Evolutionary conservation across 352 stramenopile genomes (phyloP), one percentile per base, ranked within the genome.

Genomic region (Aphanomyces astaci): DNA sequence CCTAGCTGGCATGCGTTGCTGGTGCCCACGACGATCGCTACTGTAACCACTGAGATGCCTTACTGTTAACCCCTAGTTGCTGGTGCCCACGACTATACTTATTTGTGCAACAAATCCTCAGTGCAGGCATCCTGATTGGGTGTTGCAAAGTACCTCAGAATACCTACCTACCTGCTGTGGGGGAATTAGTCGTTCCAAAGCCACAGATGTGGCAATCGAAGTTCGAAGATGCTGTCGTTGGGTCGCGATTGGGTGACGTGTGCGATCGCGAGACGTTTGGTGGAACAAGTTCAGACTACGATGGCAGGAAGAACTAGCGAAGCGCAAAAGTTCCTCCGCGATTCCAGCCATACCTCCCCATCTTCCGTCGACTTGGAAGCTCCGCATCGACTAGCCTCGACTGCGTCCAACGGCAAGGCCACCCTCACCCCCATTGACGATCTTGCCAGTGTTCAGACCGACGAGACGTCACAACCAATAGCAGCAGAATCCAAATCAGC

Each of bases 301-400:
- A 68, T 68, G 62, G 49, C 62, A 24, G 25, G 43, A 2, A 43
- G 45, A 22, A 68, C 62, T 1, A 56, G 40, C 17, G 62, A 68
- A 24, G 62, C 62, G 27, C 62, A 68, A 1, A 68, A 68, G 43
- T 68, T 59, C 62, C 62, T 68, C 40, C 49, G 49, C 30, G 51
- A 30, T 11, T 39, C 51, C 43, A 68, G 49, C 39, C 17, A 53
- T n/a, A 64, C 4, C 30, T 30, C 25, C 5, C 59, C 59, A 19
- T 24, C 59, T 9, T 4, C 27, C 3, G 4, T 27, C 4, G 33
- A 45, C 33, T 22, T 45, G 4, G 53, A 46, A 70, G 22, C 27
- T 24, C 3, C 48, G 66, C 17, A 32, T 32, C 24, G n/a, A 25
- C n/a, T 19, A 66, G 28, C 19, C 60, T n/a, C 57, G 66, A 36